A percentile compares a stretch with the other conserved stretches of the same genome.
Conservation (phyloP, 129 eudicot genomes). For the Artemisia tridentata region DNA sequence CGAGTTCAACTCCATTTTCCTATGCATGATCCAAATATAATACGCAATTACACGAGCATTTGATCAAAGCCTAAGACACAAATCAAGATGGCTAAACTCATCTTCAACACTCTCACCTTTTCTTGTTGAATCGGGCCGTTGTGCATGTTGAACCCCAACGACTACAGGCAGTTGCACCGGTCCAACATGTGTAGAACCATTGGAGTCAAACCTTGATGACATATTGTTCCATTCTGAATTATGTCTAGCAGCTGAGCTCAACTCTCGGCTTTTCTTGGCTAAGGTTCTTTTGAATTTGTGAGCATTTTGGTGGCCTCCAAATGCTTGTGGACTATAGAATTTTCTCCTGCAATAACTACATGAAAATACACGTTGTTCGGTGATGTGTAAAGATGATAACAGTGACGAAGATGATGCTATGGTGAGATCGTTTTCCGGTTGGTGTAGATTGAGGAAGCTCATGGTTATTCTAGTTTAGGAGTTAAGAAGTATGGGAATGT, state of each 20-base stretch:
- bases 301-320: conserved; percentile 96
- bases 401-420: conserved; percentile 42
- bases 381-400: conserved; percentile 31
- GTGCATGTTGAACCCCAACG: conserved; percentile 23
- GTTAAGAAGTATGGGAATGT: conserved; percentile 11
- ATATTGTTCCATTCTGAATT: conserved; percentile 23
- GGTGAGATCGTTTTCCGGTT: conserved; percentile 28
- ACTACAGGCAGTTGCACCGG: background rate
- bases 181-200: conserved; percentile 29
- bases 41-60: background rate
- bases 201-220: conserved; percentile 13
- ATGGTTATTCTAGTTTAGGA: conserved; percentile 26
- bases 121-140: conserved; percentile 1
- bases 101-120: conserved; percentile 29
- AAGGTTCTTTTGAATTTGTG: conserved; percentile 83
- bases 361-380: conserved; percentile 56
- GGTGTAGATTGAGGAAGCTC: conserved; percentile 48
- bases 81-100: conserved; percentile 26
- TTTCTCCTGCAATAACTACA: conserved; percentile 81
- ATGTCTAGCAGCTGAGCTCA: conserved; percentile 30
- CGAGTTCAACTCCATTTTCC: conserved; percentile 10
- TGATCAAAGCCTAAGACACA: conserved; percentile 31
- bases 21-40: too few species aligned
- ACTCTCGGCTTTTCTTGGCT: conserved; percentile 75
- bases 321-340: conserved; percentile 83